A percentile compares a stretch with the other conserved stretches of the same genome.
Conservation (phyloP, 495 filamentous ascomycete genomes). For the Podospora appendiculata region DNA sequence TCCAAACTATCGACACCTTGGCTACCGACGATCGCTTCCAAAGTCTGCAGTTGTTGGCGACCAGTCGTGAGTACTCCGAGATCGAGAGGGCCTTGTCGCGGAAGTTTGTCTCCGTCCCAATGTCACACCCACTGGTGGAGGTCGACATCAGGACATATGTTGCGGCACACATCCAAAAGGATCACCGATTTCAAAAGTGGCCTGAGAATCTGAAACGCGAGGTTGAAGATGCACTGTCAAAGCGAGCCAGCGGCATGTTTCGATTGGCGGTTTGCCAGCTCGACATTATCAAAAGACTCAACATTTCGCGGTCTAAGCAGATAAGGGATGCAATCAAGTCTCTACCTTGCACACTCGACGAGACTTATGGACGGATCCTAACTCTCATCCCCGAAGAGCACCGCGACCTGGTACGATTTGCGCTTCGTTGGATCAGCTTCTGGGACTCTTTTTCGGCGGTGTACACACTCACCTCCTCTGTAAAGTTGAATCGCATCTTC, state of each 20-base stretch:
- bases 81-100: constrained; percentile 18
- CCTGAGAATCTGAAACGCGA: constrained; percentile 10
- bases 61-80: constrained; percentile 33
- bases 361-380: constrained; percentile 30
- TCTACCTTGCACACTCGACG: constrained; percentile 30
- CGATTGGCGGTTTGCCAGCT: constrained; percentile 40
- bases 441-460: too few relatives aligned
- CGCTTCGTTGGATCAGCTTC: too few relatives aligned
- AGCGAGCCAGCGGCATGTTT: constrained; percentile 36
- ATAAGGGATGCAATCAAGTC: constrained; percentile 19
- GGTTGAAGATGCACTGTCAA: constrained; percentile 19
- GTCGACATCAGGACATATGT: constrained; percentile 25
- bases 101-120: constrained; percentile 17
- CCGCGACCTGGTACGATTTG: too few relatives aligned
- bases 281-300: constrained; percentile 25
- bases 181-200: constrained; percentile 17
- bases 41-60: constrained; percentile 28
- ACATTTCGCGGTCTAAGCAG: neutral
- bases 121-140: constrained; percentile 27
- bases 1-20: constrained; percentile 14
- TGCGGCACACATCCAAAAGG: constrained; percentile 10
- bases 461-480: too few relatives aligned
- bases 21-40: constrained; percentile 22
- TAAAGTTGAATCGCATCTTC: too few relatives aligned
- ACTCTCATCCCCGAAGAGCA: constrained; percentile 3